Base-by-base conservation (phyloP, 805 yeast genomes). In the Candida fluviatilis region DNA sequence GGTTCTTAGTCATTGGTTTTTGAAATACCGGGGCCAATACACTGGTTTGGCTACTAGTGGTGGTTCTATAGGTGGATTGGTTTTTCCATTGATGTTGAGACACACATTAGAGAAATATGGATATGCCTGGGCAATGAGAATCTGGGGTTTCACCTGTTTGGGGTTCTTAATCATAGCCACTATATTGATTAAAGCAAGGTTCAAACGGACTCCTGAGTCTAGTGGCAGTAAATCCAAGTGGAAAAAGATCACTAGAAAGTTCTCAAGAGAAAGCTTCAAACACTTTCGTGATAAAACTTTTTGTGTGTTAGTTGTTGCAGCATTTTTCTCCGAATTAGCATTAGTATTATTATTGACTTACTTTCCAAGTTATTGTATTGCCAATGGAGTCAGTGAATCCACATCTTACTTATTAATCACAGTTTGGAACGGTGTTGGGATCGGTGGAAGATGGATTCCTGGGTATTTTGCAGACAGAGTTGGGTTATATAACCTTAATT, bases 1-100 rank as follows among this genome's bases (percentile, higher is more conserved):
- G 5, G 78, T 76, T 13, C 69, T 81, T 0, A 76, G 80, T 18
- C 86, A 83, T 42, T 83, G 85, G 82, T 83, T 82, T 54, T 59
- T 66, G 27, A 60, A 58, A 28, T 76, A 64, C 43, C 60, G 87
- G 43, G 89, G 82, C 1, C 64, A 45, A 30, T 41, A 80, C 4
- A 64, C 80, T 18, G 85, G 87, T 0, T 47, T 80, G 3, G 82
- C 82, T 2, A 77, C 81, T 41, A 58, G 78, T 60, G 88, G 87
- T 4, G 85, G 85, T 2, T 75, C 83, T 7, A 60, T 78, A 4
- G 88, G 87, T 1, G 89, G 88, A 4, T 64, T 80, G 7, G 51
- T 76, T 2, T 74, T 76, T 54, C 85, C 88, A 1, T 57, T 81
- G 32, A 57, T 76, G 47, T 56, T 80, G 43, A 61, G 73, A 40